These are phyloP conservation scores for Neonectria magnoliae DNA, from an alignment of 2,329 filamentous ascomycete genomes.

Conservation along the genomic window DNA sequence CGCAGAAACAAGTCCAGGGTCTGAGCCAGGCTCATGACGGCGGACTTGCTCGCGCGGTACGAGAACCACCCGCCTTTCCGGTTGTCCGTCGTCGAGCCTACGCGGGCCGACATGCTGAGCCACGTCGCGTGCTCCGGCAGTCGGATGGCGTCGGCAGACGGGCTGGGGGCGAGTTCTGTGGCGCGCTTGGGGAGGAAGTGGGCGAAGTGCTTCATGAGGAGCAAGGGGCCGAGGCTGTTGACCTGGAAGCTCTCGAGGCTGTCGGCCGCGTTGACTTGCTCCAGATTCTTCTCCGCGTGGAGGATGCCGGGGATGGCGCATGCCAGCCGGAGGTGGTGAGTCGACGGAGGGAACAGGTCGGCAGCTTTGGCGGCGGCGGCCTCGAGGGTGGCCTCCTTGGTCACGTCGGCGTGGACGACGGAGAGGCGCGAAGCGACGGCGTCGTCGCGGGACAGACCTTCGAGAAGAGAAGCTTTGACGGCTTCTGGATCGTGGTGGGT, in stretches of 20 bases:
- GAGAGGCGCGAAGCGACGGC: conserved; percentile 49
- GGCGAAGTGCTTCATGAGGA: conserved; percentile 81
- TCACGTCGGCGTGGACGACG: conserved; percentile 56
- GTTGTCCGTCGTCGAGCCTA: conserved; percentile 80
- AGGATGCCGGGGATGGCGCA: conserved; percentile 78
- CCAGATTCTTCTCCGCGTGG: conserved; percentile 75
- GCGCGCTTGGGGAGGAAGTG: conserved; percentile 71
- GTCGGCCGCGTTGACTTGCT: conserved; percentile 68
- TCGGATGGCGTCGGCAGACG: conserved; percentile 32
- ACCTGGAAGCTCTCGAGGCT: conserved; percentile 77
- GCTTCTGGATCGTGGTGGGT: conserved; percentile 44
- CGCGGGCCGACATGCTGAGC: conserved; percentile 81
- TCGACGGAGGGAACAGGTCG: conserved; percentile 60
- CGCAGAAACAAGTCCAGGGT: conserved; percentile 75
- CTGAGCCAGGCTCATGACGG: conserved; percentile 75
- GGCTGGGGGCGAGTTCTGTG: conserved; percentile 46
- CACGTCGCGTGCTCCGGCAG: conserved; percentile 69
- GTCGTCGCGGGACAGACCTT: conserved; percentile 37
- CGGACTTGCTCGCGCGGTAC: conserved; percentile 81
- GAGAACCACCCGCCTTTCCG: conserved; percentile 81
- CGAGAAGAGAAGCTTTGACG: conserved; percentile 49
- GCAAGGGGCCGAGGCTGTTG: conserved; percentile 78
- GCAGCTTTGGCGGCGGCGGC: conserved; percentile 63
- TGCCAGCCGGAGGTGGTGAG: conserved; percentile 72
- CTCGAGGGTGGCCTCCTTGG: conserved; percentile 70